Evolutionary conservation across 2,329 filamentous ascomycete species (phyloP).

Genomic region (Herpomyces periplanetae): DNA sequence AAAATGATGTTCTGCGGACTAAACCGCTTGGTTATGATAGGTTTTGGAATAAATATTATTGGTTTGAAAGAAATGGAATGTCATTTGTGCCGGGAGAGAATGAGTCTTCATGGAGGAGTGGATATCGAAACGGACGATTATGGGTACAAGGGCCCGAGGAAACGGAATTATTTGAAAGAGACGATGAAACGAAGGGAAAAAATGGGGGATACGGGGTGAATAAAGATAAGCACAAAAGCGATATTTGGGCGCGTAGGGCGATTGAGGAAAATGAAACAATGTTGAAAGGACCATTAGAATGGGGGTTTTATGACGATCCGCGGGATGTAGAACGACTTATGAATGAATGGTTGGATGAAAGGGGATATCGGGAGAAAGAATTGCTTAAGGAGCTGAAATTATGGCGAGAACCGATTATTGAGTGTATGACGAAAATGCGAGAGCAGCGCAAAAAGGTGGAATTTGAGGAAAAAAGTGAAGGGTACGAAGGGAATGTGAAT

Average conservation of each 20-base stretch:
- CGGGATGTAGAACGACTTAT: constrained; percentile 38
- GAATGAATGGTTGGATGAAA: constrained; percentile 52
- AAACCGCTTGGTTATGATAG: constrained; percentile 65
- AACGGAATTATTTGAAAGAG: constrained; percentile 47
- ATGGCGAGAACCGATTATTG: constrained; percentile 32
- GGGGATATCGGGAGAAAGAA: constrained; percentile 49
- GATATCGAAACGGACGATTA: constrained; percentile 68
- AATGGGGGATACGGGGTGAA: constrained; percentile 39
- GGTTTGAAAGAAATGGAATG: constrained; percentile 97
- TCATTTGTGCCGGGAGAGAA: constrained; percentile 55
- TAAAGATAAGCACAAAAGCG: constrained; percentile 33
- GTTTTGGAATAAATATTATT: constrained; percentile 95
- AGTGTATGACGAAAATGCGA: constrained; percentile 41
- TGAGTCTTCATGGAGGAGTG: constrained; percentile 51
- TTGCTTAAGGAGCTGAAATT: constrained; percentile 46
- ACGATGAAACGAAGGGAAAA: constrained; percentile 30
- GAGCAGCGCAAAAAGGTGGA: constrained; percentile 21
- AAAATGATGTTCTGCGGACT: constrained; percentile 68
- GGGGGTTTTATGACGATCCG: constrained; percentile 62
- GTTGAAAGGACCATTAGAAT: constrained; percentile 35
- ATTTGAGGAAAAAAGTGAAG: constrained; percentile 11
- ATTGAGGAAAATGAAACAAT: constrained; percentile 48
- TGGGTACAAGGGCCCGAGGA: constrained; percentile 90
- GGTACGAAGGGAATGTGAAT: too few species aligned
- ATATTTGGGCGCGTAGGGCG: constrained; percentile 44